These are phyloP conservation scores for Penicillium sp. DNA, from an alignment of 2,329 filamentous ascomycete genomes.

Conservation along the genomic window DNA sequence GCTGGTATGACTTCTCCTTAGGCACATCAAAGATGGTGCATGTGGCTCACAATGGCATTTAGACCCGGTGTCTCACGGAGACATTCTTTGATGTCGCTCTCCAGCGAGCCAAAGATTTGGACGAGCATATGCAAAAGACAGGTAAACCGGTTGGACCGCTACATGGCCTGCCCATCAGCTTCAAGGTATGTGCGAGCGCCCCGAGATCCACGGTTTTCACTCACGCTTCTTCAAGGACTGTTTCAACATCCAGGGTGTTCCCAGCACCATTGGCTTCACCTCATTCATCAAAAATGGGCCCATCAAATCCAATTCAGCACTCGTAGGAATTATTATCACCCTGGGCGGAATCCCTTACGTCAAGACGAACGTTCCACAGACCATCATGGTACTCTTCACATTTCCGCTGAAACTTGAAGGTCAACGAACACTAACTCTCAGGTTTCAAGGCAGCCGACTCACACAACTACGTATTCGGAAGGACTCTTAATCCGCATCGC, in stretches of 20 bases:
- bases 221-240: slow-evolving; percentile 8
- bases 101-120: not conserved
- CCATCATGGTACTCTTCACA: slow-evolving; percentile 21
- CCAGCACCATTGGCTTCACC: slow-evolving; percentile 18
- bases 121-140: not conserved
- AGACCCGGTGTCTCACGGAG: slow-evolving; percentile 31
- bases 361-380: slow-evolving; percentile 30
- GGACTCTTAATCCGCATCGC: slow-evolving; percentile 22
- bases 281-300: slow-evolving; percentile 16
- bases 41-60: not conserved
- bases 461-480: slow-evolving; percentile 22
- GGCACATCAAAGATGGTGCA: not conserved
- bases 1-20: not conserved
- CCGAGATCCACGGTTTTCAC: not conserved
- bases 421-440: not conserved
- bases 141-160: not conserved
- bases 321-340: slow-evolving; percentile 17
- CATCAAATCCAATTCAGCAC: slow-evolving; percentile 11
- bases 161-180: slow-evolving; percentile 7
- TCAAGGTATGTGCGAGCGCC: slow-evolving; percentile 20
- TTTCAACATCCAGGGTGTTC: slow-evolving; percentile 16
- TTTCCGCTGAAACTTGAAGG: not conserved
- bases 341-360: slow-evolving; percentile 26
- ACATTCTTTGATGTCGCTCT: slow-evolving; percentile 4
- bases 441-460: slow-evolving; percentile 11